A percentile compares a stretch with the other conserved stretches of the same genome.
Conservation (phyloP, 352 stramenopile genomes). For the Phytopythium vexans region DNA sequence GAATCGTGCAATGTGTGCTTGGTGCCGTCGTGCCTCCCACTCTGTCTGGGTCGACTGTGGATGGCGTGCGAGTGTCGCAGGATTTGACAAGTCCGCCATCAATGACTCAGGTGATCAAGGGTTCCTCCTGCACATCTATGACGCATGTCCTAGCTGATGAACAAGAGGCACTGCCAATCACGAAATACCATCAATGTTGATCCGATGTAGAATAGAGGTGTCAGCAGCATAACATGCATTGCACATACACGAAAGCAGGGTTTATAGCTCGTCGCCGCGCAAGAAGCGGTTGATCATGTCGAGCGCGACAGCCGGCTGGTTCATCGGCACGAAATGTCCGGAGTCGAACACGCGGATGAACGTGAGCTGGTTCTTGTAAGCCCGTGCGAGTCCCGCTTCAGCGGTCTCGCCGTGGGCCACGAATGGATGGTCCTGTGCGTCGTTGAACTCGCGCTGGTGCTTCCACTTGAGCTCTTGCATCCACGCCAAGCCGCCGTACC, state of each 20-base stretch:
- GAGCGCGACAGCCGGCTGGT: constrained; percentile 41
- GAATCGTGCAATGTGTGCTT: neutral
- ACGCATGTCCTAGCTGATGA: no score
- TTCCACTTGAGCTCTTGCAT: constrained; percentile 89
- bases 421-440: constrained; percentile 17
- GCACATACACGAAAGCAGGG: no score
- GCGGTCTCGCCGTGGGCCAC: constrained; percentile 5
- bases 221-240: no score
- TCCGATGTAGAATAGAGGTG: no score
- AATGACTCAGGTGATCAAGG: no score
- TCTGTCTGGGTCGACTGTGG: neutral
- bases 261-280: constrained; percentile 13
- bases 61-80: no score
- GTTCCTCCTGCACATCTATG: no score
- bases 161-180: no score
- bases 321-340: constrained; percentile 47
- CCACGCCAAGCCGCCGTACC: constrained; percentile 93
- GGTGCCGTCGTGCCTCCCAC: neutral
- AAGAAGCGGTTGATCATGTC: constrained; percentile 67
- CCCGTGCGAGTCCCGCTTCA: constrained; percentile 11
- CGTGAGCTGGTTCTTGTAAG: constrained; percentile 19
- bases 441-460: constrained; percentile 81
- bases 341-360: constrained; percentile 54
- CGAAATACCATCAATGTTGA: no score
- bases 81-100: no score